Evolutionary conservation across 1,284 basidiomycete genomes (phyloP).

Genomic region (Coriolopsis trogii): DNA sequence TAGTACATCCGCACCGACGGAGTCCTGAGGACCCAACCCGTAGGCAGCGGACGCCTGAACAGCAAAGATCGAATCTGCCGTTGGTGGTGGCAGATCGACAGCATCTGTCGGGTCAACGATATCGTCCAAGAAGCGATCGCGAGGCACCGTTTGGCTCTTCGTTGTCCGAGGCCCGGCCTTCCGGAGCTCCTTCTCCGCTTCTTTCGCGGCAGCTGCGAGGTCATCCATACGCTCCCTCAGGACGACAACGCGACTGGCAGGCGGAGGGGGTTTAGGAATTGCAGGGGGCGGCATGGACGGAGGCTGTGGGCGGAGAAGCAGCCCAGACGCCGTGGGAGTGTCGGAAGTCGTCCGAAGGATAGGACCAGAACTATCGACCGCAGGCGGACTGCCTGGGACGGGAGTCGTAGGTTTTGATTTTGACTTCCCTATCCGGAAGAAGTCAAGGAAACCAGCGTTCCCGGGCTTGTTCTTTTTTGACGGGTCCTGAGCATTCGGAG

Average conservation of each 20-base stretch:
- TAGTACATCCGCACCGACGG: constrained; percentile 68
- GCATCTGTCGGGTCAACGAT: constrained; percentile 81
- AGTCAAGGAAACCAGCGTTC: constrained; percentile 65
- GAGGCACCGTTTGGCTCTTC: constrained; percentile 34
- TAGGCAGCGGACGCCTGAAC: constrained; percentile 71
- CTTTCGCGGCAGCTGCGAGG: constrained; percentile 64
- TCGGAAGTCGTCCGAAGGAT: constrained; percentile 67
- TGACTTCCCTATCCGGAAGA: constrained; percentile 68
- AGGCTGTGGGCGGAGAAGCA: constrained; percentile 40
- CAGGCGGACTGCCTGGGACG: constrained; percentile 34
- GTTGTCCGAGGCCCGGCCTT: constrained; percentile 36
- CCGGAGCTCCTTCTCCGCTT: constrained; percentile 72
- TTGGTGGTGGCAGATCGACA: constrained; percentile 71
- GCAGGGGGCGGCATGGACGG: constrained; percentile 43
- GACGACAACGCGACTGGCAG: constrained; percentile 67
- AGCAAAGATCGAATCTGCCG: constrained; percentile 67
- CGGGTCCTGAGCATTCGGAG: constrained; percentile 37
- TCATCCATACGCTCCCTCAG: constrained; percentile 79
- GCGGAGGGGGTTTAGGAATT: constrained; percentile 28
- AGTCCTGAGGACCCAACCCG: constrained; percentile 70
- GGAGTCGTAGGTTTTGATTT: constrained; percentile 65
- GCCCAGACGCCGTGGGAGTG: constrained; percentile 49
- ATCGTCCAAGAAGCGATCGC: constrained; percentile 43
- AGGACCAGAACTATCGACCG: constrained; percentile 37
- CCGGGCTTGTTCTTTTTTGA: constrained; percentile 45